These are phyloP conservation scores for Spizellomyces punctatus DNA, from an alignment of 192 early-diverging fungal species.

Conservation along the genomic window DNA sequence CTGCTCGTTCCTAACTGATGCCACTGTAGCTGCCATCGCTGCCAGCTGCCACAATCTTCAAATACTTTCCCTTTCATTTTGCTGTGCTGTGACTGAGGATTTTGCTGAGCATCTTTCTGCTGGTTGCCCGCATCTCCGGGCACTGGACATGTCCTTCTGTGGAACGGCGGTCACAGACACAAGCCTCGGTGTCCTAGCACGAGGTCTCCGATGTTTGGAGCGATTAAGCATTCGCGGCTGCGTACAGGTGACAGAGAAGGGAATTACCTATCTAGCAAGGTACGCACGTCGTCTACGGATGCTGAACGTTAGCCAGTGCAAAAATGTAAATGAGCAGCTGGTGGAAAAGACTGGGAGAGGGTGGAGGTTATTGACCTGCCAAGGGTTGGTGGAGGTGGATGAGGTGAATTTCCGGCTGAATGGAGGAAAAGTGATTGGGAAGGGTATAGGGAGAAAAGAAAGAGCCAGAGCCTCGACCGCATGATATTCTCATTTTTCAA, in stretches of 20 bases:
- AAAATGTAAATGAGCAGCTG: constrained; percentile 6
- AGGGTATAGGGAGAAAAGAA: neutral
- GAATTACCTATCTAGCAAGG: constrained; percentile 25
- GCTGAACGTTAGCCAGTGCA: constrained; percentile 44
- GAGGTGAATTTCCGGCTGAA: constrained; percentile 20
- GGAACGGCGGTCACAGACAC: constrained; percentile 74
- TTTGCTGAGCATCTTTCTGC: constrained; percentile 44
- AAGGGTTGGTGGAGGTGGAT: constrained; percentile 27
- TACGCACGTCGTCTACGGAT: constrained; percentile 19
- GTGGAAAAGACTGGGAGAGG: constrained; percentile 15
- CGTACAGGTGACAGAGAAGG: constrained; percentile 47
- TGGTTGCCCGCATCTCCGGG: constrained; percentile 46
- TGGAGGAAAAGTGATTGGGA: neutral
- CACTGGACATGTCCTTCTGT: constrained; percentile 72
- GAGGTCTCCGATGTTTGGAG: constrained; percentile 40
- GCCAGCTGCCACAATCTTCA: constrained; percentile 56
- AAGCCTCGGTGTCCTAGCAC: constrained; percentile 46
- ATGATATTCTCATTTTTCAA: constrained; percentile 8
- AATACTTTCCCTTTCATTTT: constrained; percentile 69
- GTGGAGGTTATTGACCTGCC: constrained; percentile 37
- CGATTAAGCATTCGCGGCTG: constrained; percentile 60
- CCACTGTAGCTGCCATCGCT: constrained; percentile 57
- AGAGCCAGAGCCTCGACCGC: constrained; percentile 24
- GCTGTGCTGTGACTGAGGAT: constrained; percentile 72
- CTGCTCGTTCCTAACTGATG: constrained; percentile 77